These are phyloP conservation scores for Evernia prunastri DNA, from an alignment of 495 filamentous ascomycete species.

Conservation along the genomic window DNA sequence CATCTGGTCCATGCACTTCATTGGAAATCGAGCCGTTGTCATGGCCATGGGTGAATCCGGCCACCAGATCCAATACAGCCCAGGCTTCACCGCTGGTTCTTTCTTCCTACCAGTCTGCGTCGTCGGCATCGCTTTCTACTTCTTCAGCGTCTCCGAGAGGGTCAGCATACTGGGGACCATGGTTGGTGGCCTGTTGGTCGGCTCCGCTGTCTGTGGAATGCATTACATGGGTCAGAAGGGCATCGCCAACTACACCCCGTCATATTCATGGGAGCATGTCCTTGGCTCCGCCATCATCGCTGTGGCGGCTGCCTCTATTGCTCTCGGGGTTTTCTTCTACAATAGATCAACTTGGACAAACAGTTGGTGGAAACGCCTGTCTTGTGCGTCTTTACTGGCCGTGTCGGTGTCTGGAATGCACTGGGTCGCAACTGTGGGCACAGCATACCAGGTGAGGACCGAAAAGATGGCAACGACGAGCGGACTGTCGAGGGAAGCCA, in stretches of 20 bases:
- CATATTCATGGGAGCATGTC: conserved; percentile 52
- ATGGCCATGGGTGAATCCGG: conserved; percentile 53
- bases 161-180: conserved; percentile 52
- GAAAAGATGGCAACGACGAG: conserved; percentile 27
- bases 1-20: conserved; percentile 83
- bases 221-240: conserved; percentile 83
- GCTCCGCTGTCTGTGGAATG: conserved; percentile 76
- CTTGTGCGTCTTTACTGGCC: conserved; percentile 62
- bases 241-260: conserved; percentile 66
- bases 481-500: conserved; percentile 48
- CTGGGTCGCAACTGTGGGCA: conserved; percentile 73
- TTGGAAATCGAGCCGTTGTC: conserved; percentile 73
- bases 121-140: conserved; percentile 63
- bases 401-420: conserved; percentile 80
- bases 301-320: conserved; percentile 56
- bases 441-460: conserved; percentile 49
- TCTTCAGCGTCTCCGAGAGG: conserved; percentile 50
- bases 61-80: conserved; percentile 67
- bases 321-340: conserved; percentile 71
- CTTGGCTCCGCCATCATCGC: conserved; percentile 66
- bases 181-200: conserved; percentile 60
- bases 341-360: conserved; percentile 72
- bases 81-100: conserved; percentile 65
- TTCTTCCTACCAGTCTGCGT: conserved; percentile 76
- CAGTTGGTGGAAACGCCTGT: conserved; percentile 63